Base-by-base conservation (phyloP, 2,329 filamentous ascomycete species). In the Aureobasidium melanogenum region DNA sequence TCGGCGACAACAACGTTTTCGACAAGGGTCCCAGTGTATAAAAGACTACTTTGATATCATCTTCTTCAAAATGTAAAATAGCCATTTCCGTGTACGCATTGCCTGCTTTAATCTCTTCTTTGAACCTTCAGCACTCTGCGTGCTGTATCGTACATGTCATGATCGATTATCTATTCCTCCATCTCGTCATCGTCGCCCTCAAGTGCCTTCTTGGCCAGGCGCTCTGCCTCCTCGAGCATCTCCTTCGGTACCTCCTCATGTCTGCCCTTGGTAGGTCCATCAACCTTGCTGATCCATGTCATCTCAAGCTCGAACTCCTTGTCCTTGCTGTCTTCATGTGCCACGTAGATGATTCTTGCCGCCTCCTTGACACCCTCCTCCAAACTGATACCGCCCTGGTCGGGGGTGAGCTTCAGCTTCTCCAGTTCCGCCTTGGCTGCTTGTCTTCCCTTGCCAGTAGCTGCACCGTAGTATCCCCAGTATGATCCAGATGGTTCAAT, bases 281-380 rank as follows among this genome's bases (percentile, higher is more conserved):
- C 84, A 51, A 86, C 76, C 58, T 83, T 84, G 76, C 91, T 97
- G 75, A 97, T 89, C 94, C 94, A 99, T 63, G 90, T 96, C 91
- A 99, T 95, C 80, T 99, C 94, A 63, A 99, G 82, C 84, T 99
- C 94, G 71, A 97, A 99, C 67, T 97, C 94, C 82, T 99, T 99
- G 79, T 97, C 94, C 80, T 97, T 97, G 82, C 93, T 97, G 76
- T 99, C 94, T 75, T 97, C 94, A 74, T 99, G 94, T 52, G 93
- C 92, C 63, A 96, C 85, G 75, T 97, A 95, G 77, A 99, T 97
- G 77, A 99, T 99, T 64, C 91, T 82, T 61, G 94, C 94, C 36
- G 94, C 94, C 80, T 97, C 89, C 82, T 96, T 97, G 71, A 99
- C 90, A 55, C 88, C 94, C 72, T 97, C 87, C 71, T 88, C 80